These are phyloP conservation scores for Candida easanensis DNA, from an alignment of 805 yeast genomes.

Conservation along the genomic window DNA sequence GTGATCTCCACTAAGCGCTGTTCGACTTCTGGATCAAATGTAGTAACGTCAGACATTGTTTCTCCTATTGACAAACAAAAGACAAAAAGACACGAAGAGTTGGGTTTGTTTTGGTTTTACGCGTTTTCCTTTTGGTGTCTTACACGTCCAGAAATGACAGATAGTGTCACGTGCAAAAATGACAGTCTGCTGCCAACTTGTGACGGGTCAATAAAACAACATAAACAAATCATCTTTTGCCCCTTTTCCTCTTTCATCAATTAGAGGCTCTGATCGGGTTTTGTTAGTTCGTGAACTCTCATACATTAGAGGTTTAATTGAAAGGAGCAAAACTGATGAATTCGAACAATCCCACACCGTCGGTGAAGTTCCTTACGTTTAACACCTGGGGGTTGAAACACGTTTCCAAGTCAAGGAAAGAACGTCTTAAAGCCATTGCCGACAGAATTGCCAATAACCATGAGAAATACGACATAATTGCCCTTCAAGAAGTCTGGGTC, in stretches of 20 bases:
- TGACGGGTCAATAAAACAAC: no score
- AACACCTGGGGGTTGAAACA: constrained; percentile 89
- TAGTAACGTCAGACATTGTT: constrained; percentile 25
- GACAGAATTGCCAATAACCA: constrained; percentile 45
- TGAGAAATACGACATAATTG: constrained; percentile 72
- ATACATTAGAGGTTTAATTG: neutral
- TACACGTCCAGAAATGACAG: neutral
- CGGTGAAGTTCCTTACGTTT: constrained; percentile 57
- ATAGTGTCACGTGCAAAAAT: neutral
- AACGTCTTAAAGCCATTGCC: constrained; percentile 74
- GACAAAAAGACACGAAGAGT: neutral
- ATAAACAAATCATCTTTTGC: no score
- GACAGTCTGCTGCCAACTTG: neutral
- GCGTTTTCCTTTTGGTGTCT: neutral
- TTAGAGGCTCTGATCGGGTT: no score
- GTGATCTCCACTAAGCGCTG: constrained; percentile 38
- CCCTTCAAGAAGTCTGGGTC: constrained; percentile 95
- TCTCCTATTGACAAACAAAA: neutral
- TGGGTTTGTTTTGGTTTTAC: neutral
- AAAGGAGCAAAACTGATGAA: neutral
- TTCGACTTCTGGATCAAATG: constrained; percentile 35
- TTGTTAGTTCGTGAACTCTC: neutral
- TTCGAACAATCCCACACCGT: neutral
- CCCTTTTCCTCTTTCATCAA: no score
- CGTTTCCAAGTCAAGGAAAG: constrained; percentile 67